Evolutionary conservation across 768 basidiomycete species (phyloP), one percentile per base, ranked within the genome.

Genomic region (Pisolithus sp.): DNA sequence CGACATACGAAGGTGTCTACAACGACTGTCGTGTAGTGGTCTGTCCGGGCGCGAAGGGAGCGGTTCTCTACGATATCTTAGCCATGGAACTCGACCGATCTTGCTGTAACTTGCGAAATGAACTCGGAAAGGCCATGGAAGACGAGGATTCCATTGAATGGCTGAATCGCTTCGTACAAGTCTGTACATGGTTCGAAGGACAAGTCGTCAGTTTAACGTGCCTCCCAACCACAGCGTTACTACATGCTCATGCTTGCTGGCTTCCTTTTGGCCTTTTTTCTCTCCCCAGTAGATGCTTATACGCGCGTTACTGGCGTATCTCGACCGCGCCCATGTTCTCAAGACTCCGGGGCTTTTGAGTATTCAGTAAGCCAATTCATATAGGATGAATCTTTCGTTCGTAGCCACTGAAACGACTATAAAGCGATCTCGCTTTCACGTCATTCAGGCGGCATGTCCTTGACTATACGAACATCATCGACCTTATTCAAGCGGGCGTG

Each of bases 291-390:
- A 88, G 86, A 65, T 69, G 4, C 67, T 89, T 18, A 61, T 90
- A 2, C 68, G 77, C 54, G 83, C 83, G 0, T 66, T 90, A 23
- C 67, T 90, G 48, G 78, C 86, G 3, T 86, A 84, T 62, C 67
- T 92, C 47, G 88, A 93, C 61, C 80, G 85, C 60, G 73, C 75
- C 0, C 89, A 83, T 56, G 73, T 88, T 9, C 59, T 64, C 0
- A 68, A 70, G 38, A 66, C 74, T 30, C 67, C 70, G 24, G 65
- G 69, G 12, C 50, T 72, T 13, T 58, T 59, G 7, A 68, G 64
- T 13, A 76, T 84, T 43, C 74, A 67, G 86, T 85, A 56, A 20
- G 73, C 48, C 23, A 31, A 3, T 23, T 39, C 50, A n/a, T 10
- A 50, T 46, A 31, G 50, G 26, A 52, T 44, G 49, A 28, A 9